These are phyloP conservation scores for Euphorbia schlechtendalii DNA, from an alignment of 441 rosid species.

Conservation along the genomic window DNA sequence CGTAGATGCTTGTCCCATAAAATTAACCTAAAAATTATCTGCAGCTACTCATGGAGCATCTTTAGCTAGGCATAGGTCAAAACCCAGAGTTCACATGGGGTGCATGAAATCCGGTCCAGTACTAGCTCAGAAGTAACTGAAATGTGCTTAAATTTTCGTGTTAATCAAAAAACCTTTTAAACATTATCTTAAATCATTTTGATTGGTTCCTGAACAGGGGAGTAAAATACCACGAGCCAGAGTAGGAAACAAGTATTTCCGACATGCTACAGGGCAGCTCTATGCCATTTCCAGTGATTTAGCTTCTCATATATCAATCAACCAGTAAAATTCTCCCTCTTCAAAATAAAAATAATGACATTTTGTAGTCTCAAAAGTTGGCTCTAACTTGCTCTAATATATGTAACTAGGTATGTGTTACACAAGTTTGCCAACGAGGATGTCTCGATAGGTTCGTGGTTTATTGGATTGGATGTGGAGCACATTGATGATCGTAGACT, in stretches of 20 bases:
- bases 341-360: too few species aligned
- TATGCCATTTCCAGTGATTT: conserved; percentile 91
- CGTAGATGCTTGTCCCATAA: not conserved
- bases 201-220: conserved; percentile 32
- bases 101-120: conserved; percentile 99
- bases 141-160: not conserved
- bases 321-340: conserved; percentile 46
- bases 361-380: not conserved
- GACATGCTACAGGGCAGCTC: conserved; percentile 96
- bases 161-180: conserved; percentile 6
- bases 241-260: conserved; percentile 87
- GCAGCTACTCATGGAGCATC: conserved; percentile 70
- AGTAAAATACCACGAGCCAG: conserved; percentile 93
- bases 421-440: conserved; percentile 83
- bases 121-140: conserved; percentile 74
- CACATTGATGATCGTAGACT: conserved; percentile 87
- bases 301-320: conserved; percentile 69
- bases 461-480: conserved; percentile 80
- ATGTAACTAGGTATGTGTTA: conserved; percentile 59
- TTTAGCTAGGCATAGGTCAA: conserved; percentile 75
- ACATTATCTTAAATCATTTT: conserved; percentile 2
- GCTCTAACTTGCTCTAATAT: conserved; percentile 8
- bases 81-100: conserved; percentile 82
- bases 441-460: conserved; percentile 90
- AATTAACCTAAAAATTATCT: conserved; percentile 9